Evolutionary conservation across 371 early-diverging fungal species (phyloP).

Genomic region (Mucor piriformis): DNA sequence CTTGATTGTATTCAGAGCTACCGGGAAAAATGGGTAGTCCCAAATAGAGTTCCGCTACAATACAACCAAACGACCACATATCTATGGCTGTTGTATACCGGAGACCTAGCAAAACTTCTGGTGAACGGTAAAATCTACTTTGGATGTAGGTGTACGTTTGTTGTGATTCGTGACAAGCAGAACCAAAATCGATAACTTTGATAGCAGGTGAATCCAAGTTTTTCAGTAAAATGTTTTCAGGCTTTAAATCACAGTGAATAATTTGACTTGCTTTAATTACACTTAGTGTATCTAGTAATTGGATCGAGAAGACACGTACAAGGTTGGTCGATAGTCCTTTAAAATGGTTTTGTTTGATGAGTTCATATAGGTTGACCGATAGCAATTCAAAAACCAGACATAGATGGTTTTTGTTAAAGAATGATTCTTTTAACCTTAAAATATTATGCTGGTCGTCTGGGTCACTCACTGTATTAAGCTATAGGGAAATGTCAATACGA

Average conservation of each 20-base stretch:
- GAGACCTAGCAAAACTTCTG: constrained; percentile 91
- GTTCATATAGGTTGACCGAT: constrained; percentile 94
- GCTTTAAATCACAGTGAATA: constrained; percentile 99
- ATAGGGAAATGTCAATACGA: neutral
- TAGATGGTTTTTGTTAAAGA: constrained; percentile 91
- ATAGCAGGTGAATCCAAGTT: constrained; percentile 81
- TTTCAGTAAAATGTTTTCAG: constrained; percentile 94
- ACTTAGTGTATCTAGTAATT: constrained; percentile 80
- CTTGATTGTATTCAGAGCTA: constrained; percentile 90
- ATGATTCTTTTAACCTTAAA: constrained; percentile 85
- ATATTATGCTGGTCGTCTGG: constrained; percentile 80
- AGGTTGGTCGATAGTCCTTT: constrained; percentile 89
- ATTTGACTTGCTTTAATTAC: constrained; percentile 54
- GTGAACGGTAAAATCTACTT: constrained; percentile 92
- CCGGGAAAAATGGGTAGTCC: constrained; percentile 94
- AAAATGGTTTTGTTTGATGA: constrained; percentile 95
- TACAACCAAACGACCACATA: constrained; percentile 98
- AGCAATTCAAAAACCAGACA: constrained; percentile 97
- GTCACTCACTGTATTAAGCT: constrained; percentile 84
- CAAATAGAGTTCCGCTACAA: constrained; percentile 88
- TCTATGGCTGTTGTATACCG: constrained; percentile 89
- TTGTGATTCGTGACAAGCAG: constrained; percentile 85
- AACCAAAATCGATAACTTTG: constrained; percentile 98
- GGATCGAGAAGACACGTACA: constrained; percentile 84
- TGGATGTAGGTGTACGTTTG: constrained; percentile 94